A percentile compares a stretch with the other conserved stretches of the same genome.
Evolutionary conservation across 306 rosid genomes (phyloP).

Genomic region (Acacia melanoxylon): DNA sequence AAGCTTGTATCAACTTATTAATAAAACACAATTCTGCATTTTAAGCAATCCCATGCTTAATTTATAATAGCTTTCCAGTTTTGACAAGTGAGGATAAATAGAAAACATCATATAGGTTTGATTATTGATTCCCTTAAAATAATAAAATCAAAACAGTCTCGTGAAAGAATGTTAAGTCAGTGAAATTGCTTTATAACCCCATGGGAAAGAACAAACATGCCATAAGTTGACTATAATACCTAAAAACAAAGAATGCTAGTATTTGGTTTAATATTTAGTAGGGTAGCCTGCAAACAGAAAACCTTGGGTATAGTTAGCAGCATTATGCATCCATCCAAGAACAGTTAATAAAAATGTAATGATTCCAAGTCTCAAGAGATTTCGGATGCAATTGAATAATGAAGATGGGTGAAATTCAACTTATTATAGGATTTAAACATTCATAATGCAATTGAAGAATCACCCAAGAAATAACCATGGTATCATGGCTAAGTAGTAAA

Average conservation of each 20-base stretch:
- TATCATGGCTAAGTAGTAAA: background rate
- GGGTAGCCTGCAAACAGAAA: constrained; percentile 6
- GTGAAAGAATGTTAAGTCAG: background rate
- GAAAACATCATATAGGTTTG: background rate
- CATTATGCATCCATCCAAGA: constrained; percentile 2
- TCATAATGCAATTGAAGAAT: constrained; percentile 12
- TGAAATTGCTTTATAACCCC: background rate
- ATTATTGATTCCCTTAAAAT: constrained; percentile 8
- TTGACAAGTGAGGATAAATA: background rate
- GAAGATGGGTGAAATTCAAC: background rate
- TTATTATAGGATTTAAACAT: constrained; percentile 13
- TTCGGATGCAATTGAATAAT: background rate
- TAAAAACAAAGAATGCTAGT: background rate
- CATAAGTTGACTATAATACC: background rate
- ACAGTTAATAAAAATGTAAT: background rate
- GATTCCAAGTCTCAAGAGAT: constrained; percentile 12
- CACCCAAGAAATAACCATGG: background rate
- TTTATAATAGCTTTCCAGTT: background rate
- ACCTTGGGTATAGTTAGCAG: constrained; percentile 5
- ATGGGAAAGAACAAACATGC: background rate
- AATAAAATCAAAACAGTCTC: background rate
- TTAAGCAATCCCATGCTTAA: background rate
- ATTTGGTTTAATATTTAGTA: background rate
- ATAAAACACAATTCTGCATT: background rate
- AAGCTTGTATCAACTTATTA: background rate